A percentile compares a stretch with the other conserved stretches of the same genome.
Evolutionary conservation across 441 rosid species (phyloP).

Genomic region (Manihot esculenta): DNA sequence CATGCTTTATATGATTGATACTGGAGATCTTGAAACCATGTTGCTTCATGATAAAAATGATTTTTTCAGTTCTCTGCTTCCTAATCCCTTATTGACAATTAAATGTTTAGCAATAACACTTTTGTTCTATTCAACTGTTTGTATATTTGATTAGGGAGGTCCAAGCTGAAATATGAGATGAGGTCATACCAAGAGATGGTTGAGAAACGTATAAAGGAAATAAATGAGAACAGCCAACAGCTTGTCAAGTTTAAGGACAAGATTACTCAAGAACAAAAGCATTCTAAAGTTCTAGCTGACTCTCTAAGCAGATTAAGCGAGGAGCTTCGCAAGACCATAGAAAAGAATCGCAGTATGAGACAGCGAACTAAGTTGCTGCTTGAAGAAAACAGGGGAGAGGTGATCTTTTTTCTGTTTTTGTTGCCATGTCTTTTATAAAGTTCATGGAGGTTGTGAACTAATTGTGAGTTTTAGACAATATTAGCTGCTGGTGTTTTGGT

Average conservation of each 20-base stretch:
- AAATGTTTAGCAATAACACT: neutral
- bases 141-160: slow-evolving; percentile 18
- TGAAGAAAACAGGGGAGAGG: slow-evolving; percentile 68
- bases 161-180: slow-evolving; percentile 23
- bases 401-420: slow-evolving; percentile 13
- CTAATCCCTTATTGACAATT: neutral
- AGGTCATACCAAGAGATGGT: slow-evolving; percentile 73
- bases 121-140: neutral
- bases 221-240: slow-evolving; percentile 59
- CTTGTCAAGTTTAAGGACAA: slow-evolving; percentile 45
- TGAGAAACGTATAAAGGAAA: slow-evolving; percentile 48
- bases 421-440: neutral
- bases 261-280: slow-evolving; percentile 34
- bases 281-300: slow-evolving; percentile 42
- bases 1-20: too few relatives aligned
- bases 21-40: too few relatives aligned
- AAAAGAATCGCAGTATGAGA: slow-evolving; percentile 48
- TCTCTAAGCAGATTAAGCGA: slow-evolving; percentile 40
- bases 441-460: neutral
- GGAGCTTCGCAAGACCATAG: slow-evolving; percentile 45
- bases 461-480: neutral
- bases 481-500: neutral
- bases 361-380: slow-evolving; percentile 52
- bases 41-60: too few relatives aligned
- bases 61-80: neutral